These are phyloP conservation scores for Raffaelea arxii DNA, from an alignment of 2,329 filamentous ascomycete genomes.

Conservation along the genomic window DNA sequence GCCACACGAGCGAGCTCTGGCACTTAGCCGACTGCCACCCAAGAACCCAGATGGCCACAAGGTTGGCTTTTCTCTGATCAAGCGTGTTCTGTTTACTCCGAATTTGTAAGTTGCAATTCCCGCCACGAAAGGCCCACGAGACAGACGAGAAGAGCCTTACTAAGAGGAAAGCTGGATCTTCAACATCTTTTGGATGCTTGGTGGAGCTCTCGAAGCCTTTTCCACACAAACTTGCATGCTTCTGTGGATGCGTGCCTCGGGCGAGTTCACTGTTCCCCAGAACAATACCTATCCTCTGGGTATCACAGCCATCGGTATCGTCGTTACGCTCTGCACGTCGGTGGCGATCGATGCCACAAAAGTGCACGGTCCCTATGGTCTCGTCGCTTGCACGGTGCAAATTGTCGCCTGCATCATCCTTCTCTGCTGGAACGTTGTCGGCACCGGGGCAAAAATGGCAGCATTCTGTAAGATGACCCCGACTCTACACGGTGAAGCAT, in stretches of 20 bases:
- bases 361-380: background rate
- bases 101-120: background rate
- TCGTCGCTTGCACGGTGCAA: background rate
- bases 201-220: constrained; percentile 62
- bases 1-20: constrained; percentile 22
- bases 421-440: background rate
- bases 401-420: background rate
- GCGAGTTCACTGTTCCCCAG: constrained; percentile 34
- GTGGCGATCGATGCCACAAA: background rate
- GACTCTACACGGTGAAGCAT: background rate
- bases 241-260: constrained; percentile 36
- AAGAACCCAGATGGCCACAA: constrained; percentile 12
- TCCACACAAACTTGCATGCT: constrained; percentile 49
- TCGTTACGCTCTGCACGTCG: background rate
- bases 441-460: constrained; percentile 1
- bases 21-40: constrained; percentile 25
- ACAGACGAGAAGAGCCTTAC: background rate
- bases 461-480: background rate
- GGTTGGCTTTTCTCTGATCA: background rate
- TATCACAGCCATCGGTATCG: constrained; percentile 38
- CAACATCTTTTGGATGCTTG: constrained; percentile 56
- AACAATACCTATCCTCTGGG: constrained; percentile 48
- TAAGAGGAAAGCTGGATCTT: constrained; percentile 40
- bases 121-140: background rate
- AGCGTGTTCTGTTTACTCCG: background rate